Evolutionary conservation across 2,329 filamentous ascomycete genomes (phyloP).

Genomic region (Daldinia sp.): DNA sequence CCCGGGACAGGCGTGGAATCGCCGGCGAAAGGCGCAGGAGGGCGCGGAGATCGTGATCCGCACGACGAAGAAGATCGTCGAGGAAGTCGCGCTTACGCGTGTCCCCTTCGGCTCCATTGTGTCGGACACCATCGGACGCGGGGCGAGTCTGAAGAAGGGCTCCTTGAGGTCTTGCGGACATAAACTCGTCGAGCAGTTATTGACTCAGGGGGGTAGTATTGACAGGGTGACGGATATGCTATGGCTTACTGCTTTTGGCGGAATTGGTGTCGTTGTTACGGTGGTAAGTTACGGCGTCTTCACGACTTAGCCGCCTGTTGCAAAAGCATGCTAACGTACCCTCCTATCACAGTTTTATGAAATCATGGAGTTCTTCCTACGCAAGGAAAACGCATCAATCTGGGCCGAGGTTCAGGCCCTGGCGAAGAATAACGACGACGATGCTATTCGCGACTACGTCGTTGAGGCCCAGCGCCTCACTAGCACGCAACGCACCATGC

Average conservation of each 20-base stretch:
- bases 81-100: neutral
- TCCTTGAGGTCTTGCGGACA: neutral
- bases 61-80: constrained; percentile 46
- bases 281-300: neutral
- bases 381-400: constrained; percentile 50
- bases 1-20: constrained; percentile 56
- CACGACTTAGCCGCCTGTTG: neutral
- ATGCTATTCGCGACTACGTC: constrained; percentile 50
- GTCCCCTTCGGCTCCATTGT: neutral
- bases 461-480: constrained; percentile 53
- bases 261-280: neutral
- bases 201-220: neutral
- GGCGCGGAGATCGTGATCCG: constrained; percentile 49
- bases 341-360: constrained; percentile 53
- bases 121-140: neutral
- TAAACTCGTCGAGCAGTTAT: neutral
- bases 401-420: constrained; percentile 55
- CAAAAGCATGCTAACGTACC: neutral
- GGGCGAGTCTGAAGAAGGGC: neutral
- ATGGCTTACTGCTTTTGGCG: neutral
- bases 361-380: constrained; percentile 53
- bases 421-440: constrained; percentile 48
- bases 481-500: constrained; percentile 51
- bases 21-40: constrained; percentile 54
- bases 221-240: neutral